Evolutionary conservation across 352 stramenopile genomes (phyloP), one percentile per base, ranked within the genome.

Genomic region (Peronosclerospora sorghi): DNA sequence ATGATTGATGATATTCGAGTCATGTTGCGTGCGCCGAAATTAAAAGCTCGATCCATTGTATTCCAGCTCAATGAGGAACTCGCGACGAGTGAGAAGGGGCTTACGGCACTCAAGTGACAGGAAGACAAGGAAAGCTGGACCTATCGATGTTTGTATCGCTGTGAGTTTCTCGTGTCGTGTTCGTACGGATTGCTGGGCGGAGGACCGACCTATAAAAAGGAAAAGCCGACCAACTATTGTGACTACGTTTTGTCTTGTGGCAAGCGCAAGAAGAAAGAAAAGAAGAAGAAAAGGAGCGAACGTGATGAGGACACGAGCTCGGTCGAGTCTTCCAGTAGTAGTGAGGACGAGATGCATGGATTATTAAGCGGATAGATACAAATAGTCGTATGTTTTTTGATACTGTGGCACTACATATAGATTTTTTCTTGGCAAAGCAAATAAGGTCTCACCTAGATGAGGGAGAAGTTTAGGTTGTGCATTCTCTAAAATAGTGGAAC

Each of bases 81-180:
- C 5, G 59, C 76, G 12, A 42, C 41, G 2, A 45, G 57, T 13
- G 54, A 70, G 32, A 64, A 58, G 28, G 49, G 45, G 20, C 35
- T 48, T 0, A 17, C 50, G 15, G 35, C 27, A 32, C 27, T 59
- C 4, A 30, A 36, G 8, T 18, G 20, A n/a, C 9, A n/a, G 15
- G 41, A 70, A n/a, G 69, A 83, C 37, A 68, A 73, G n/a, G 75
- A 85, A 44, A 73, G 61, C 37, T 80, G 67, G 39, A 35, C 51
- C 14, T 87, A 87, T 46, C 56, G 68, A 19, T 90, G 77, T 45
- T 69, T 69, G 32, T 90, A 74, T 51, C 70, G 69, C 20, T 90
- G 77, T 39, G 73, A 86, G 48, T 86, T 74, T 29, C 54, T 90
- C 7, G 68, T 86, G 15, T 73, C 77, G 4, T 86, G 73, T 48